Percentiles rank a stretch among this genome's conserved stretches.
These are phyloP conservation scores for Ceratocystis huliohia DNA, from an alignment of 2,329 filamentous ascomycete genomes.

Conservation along the genomic window DNA sequence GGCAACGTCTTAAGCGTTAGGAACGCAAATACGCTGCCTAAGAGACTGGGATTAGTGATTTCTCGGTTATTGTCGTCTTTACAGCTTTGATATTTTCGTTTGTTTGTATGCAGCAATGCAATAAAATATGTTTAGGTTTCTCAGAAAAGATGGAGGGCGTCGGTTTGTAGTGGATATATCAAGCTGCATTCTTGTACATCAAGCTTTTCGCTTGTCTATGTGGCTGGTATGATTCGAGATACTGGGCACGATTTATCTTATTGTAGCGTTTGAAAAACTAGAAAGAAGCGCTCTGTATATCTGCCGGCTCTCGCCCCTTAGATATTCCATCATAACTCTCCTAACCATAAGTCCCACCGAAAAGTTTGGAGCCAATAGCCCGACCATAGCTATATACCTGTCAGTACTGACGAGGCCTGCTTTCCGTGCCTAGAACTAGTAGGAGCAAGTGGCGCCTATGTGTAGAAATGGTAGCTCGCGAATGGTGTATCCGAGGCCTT, in stretches of 20 bases:
- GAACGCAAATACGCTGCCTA: slow-evolving; percentile 7
- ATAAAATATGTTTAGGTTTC: not conserved
- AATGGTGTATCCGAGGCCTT: slow-evolving; percentile 14
- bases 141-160: not conserved
- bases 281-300: slow-evolving; percentile 14
- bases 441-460: slow-evolving; percentile 26
- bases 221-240: not conserved
- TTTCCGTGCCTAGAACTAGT: slow-evolving; percentile 27
- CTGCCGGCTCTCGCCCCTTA: not conserved
- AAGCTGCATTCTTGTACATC: not conserved
- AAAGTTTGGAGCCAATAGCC: slow-evolving; percentile 24
- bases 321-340: not conserved
- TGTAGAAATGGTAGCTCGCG: slow-evolving; percentile 29
- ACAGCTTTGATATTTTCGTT: not conserved
- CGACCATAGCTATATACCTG: slow-evolving; percentile 22
- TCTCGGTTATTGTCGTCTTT: not conserved
- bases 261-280: not conserved
- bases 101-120: not conserved
- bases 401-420: slow-evolving; percentile 25
- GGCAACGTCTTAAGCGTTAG: slow-evolving; percentile 24
- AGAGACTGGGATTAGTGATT: not conserved
- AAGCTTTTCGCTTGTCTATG: not conserved
- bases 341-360: slow-evolving; percentile 20
- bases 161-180: not conserved
- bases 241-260: not conserved